Percentiles rank a stretch among this genome's conserved stretches.
Evolutionary conservation across 208 protist species (phyloP).

Genomic region (Leishmania martiniquensis): DNA sequence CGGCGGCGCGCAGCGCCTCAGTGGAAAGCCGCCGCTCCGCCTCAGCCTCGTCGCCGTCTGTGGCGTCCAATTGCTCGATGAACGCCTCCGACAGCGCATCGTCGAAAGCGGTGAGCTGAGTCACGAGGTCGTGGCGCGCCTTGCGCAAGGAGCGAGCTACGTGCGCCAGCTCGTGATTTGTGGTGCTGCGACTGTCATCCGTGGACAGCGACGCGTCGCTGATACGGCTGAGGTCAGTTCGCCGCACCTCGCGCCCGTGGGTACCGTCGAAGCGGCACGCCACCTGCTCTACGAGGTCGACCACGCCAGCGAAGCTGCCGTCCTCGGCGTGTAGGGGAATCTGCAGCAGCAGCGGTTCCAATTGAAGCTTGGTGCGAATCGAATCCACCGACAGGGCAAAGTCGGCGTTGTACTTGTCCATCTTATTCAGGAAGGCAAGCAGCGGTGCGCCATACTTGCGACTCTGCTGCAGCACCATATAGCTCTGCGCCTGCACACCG

Average conservation of each 20-base stretch:
- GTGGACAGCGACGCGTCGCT: neutral
- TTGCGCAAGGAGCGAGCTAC: constrained; percentile 37
- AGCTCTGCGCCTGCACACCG: constrained; percentile 94
- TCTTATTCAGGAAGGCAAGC: constrained; percentile 96
- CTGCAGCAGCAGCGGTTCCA: constrained; percentile 91
- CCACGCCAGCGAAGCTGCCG: constrained; percentile 77
- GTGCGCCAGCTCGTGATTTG: constrained; percentile 43
- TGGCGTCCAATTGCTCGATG: constrained; percentile 66
- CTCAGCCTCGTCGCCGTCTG: constrained; percentile 72
- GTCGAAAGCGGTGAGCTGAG: constrained; percentile 68
- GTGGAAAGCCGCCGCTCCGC: constrained; percentile 65
- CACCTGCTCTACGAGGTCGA: constrained; percentile 88
- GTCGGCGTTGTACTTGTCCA: constrained; percentile 95
- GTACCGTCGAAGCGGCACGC: constrained; percentile 64
- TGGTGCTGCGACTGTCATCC: neutral
- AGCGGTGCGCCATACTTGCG: constrained; percentile 83
- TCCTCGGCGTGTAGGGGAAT: constrained; percentile 80
- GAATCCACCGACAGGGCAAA: constrained; percentile 71
- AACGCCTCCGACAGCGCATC: constrained; percentile 70
- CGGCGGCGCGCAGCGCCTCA: constrained; percentile 51
- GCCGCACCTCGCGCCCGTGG: constrained; percentile 52
- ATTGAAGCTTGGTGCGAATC: constrained; percentile 78
- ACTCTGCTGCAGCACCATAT: constrained; percentile 91
- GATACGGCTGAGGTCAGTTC: constrained; percentile 7
- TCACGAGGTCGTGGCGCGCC: constrained; percentile 59